phyloP scores from a whole-genome alignment of 331 rosid species.

The Acacia pycnantha region DNA sequence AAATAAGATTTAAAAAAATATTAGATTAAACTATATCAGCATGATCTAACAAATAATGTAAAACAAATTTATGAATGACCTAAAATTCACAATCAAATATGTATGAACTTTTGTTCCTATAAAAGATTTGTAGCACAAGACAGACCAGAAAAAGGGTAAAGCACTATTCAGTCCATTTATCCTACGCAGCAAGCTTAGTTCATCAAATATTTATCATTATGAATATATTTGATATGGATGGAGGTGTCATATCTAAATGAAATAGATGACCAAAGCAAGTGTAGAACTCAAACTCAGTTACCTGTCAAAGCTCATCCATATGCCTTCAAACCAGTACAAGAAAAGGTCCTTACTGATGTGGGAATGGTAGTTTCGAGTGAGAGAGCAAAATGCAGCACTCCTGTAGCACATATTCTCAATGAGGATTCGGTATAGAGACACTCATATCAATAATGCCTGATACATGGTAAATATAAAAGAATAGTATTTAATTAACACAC shows the following conservation, averaged over 20 bases:
- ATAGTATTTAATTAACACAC: not conserved
- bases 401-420: constrained; percentile 46
- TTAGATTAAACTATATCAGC: not conserved
- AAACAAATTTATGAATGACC: not conserved
- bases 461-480: not conserved
- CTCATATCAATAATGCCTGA: not conserved
- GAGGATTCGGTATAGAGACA: constrained; percentile 25
- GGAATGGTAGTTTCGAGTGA: constrained; percentile 57
- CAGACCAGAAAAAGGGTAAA: not conserved
- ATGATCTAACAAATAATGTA: not conserved
- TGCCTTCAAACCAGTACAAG: constrained; percentile 83
- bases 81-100: not conserved
- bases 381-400: constrained; percentile 78
- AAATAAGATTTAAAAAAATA: not conserved
- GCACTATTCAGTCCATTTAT: constrained; percentile 4
- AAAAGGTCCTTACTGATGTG: constrained; percentile 60
- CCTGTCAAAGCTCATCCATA: constrained; percentile 75
- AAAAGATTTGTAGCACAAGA: not conserved
- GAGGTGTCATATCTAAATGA: constrained; percentile 10
- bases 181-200: constrained; percentile 10
- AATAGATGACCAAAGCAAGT: constrained; percentile 11
- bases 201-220: constrained; percentile 2
- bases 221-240: constrained; percentile 10
- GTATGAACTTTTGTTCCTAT: not conserved
- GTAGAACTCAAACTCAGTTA: constrained; percentile 27